Evolutionary conservation across 371 early-diverging fungal species (phyloP), one percentile per base, ranked within the genome.

Genomic region (Coemansia linderi): DNA sequence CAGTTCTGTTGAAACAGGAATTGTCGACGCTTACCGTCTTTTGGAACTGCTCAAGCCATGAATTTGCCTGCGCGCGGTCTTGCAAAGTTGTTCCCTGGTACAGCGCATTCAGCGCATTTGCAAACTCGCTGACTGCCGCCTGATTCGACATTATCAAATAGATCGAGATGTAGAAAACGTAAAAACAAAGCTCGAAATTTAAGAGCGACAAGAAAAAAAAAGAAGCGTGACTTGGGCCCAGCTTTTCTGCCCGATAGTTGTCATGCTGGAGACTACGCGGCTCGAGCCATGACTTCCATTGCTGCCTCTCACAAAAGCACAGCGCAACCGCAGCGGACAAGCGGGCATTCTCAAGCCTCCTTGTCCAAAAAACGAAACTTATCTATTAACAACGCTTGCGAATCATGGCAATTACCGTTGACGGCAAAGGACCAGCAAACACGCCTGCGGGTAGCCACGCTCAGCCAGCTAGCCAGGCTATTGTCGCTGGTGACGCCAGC

Each of bases 21-120:
- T 39, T 39, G 39, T 22, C 59, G 27, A 46, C 27, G 61, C 80
- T 66, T 85, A 93, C 95, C 85, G 90, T 91, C 74, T 92, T 90
- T 81, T 96, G 96, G 79, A 95, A 98, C 59, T 82, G 82, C 71
- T 91, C 87, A 58, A 98, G 85, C 95, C 95, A 97, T 38, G 74
- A 67, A 71, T 85, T 86, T 38, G 95, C 95, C 67, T 91, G 82
- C 46, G 66, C 67, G 46, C 71, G 71, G 24, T 66, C 73, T 10
- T 37, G 65, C 50, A 58, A 58, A 40, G 40, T 70, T 1, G 73
- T 59, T 37, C 81, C 71, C 61, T 80, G 81, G 68, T 80, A 81
- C 29, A 81, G 69, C 48, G 71, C 66, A 27, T 66, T 74, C 24
- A 78, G 61, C 52, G 78, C 78, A 39, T 60, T 66, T 15, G 66